phyloP scores from a whole-genome alignment of 495 filamentous ascomycete genomes.

The Paragyromitra xinjiangensis region DNA sequence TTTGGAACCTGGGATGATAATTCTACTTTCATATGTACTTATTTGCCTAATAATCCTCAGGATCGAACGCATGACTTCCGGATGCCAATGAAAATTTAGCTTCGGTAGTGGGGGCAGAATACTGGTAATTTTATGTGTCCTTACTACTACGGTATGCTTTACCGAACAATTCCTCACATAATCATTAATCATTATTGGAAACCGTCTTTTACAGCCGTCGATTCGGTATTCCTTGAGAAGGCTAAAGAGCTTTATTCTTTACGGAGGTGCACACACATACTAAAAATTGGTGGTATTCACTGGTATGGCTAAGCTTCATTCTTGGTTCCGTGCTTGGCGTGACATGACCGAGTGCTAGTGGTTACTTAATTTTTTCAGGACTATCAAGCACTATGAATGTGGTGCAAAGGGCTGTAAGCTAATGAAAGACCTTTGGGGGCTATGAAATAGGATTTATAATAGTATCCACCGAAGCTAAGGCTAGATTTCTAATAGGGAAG shows the following conservation, averaged over 20 bases:
- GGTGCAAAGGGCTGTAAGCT: not conserved
- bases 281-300: too few relatives aligned
- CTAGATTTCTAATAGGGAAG: not conserved
- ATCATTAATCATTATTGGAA: not conserved
- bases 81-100: not conserved
- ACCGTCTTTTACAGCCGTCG: not conserved
- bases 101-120: not conserved
- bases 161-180: not conserved
- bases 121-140: not conserved
- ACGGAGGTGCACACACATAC: not conserved
- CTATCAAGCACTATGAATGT: not conserved
- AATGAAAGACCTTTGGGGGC: not conserved
- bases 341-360: not conserved
- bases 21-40: not conserved
- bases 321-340: not conserved
- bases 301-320: not conserved
- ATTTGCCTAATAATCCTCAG: constrained; percentile 22
- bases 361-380: not conserved
- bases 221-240: not conserved
- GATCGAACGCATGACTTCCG: constrained; percentile 11
- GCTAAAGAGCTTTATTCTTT: not conserved
- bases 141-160: not conserved
- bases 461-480: not conserved
- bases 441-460: not conserved
- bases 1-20: not conserved